These are phyloP conservation scores for Silene noctiflora DNA, from an alignment of 179 eudicot species.

Conservation along the genomic window DNA sequence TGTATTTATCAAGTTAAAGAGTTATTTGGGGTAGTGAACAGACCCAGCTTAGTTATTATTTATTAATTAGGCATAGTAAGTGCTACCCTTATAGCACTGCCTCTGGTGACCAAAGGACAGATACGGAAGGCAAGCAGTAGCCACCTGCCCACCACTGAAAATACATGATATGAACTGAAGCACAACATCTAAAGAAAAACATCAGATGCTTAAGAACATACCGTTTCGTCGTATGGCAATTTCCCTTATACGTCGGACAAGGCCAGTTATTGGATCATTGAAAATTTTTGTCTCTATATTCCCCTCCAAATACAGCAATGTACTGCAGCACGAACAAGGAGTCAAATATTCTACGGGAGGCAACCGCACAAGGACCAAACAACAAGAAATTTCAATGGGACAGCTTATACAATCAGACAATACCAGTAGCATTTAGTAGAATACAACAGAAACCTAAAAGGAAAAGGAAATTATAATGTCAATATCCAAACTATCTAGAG, in stretches of 20 bases:
- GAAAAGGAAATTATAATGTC: background rate
- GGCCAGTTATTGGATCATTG: conserved; percentile 68
- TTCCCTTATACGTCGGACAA: conserved; percentile 81
- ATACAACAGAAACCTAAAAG: background rate
- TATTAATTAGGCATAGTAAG: too few species aligned
- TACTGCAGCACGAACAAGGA: conserved; percentile 38
- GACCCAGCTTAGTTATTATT: too few species aligned
- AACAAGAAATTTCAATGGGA: background rate
- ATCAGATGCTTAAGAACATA: conserved; percentile 21
- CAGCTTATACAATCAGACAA: background rate
- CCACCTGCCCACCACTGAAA: background rate
- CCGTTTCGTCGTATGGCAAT: conserved; percentile 74
- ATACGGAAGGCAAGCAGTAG: background rate
- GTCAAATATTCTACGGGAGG: background rate
- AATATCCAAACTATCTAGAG: background rate
- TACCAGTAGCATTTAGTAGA: background rate
- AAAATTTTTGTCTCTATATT: conserved; percentile 80
- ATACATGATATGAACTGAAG: background rate
- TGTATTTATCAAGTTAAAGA: too few species aligned
- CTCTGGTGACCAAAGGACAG: background rate
- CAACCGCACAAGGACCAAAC: too few species aligned
- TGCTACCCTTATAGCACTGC: too few species aligned
- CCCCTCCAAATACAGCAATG: conserved; percentile 78
- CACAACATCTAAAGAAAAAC: background rate
- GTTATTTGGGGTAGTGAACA: too few species aligned